Evolutionary conservation across 495 filamentous ascomycete genomes (phyloP).

Genomic region (Penicillium waksmanii): DNA sequence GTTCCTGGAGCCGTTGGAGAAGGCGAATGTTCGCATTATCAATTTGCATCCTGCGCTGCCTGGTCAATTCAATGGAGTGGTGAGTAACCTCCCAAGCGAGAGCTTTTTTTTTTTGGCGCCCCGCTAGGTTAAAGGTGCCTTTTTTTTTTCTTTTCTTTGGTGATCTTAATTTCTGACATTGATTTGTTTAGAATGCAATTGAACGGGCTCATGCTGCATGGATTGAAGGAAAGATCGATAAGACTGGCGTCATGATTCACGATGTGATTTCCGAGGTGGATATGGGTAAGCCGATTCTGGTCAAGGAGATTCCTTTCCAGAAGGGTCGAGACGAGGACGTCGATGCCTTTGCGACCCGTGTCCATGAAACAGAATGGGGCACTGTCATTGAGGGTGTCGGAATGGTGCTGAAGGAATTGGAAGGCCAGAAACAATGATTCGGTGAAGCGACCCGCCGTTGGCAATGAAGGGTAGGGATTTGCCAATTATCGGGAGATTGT

Average conservation of each 20-base stretch:
- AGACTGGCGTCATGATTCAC: conserved; percentile 93
- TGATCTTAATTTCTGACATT: background rate
- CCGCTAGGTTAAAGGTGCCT: too few relatives aligned
- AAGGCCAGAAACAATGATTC: conserved; percentile 33
- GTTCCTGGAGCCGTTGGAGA: conserved; percentile 69
- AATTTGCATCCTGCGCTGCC: conserved; percentile 86
- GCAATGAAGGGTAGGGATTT: conserved; percentile 3
- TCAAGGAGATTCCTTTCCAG: conserved; percentile 69
- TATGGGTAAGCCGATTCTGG: conserved; percentile 73
- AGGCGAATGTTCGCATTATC: conserved; percentile 67
- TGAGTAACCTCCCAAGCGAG: conserved; percentile 28
- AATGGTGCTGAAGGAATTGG: conserved; percentile 55
- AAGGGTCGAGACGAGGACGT: conserved; percentile 65
- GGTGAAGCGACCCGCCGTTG: conserved; percentile 3
- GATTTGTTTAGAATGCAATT: conserved; percentile 61
- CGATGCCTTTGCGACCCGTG: conserved; percentile 67
- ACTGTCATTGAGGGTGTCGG: conserved; percentile 70
- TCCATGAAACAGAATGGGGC: conserved; percentile 71
- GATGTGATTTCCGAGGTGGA: conserved; percentile 86
- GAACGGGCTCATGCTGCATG: conserved; percentile 77
- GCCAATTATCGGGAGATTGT: background rate
- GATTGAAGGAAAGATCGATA: conserved; percentile 68
- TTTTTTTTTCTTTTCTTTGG: too few relatives aligned
- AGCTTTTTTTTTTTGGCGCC: background rate
- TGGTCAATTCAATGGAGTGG: conserved; percentile 75